Percentiles rank a stretch among this genome's conserved stretches.
Conservation (phyloP, 441 rosid genomes). For the Croton setiger region DNA sequence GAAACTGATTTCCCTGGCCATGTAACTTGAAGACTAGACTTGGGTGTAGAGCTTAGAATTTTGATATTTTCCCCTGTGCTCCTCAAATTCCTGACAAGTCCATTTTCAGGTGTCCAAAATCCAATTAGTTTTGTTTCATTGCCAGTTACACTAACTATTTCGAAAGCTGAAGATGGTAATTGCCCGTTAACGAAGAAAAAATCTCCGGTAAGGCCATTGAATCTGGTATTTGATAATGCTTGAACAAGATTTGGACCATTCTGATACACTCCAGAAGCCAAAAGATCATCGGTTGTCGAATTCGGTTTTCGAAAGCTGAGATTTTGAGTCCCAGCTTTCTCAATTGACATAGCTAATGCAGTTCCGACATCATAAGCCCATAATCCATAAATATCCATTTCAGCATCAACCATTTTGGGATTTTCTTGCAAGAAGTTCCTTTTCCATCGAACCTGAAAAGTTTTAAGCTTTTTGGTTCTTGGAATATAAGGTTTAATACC, state of each 20-base stretch:
- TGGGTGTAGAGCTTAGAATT: neutral
- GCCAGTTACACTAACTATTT: slow-evolving; percentile 48
- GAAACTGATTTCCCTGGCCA: slow-evolving; percentile 59
- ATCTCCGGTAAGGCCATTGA: slow-evolving; percentile 51
- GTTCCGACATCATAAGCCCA: slow-evolving; percentile 40
- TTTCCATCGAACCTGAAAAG: slow-evolving; percentile 41
- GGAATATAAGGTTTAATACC: slow-evolving; percentile 45
- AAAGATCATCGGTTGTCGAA: slow-evolving; percentile 36
- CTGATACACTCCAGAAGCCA: slow-evolving; percentile 37
- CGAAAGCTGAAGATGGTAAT: slow-evolving; percentile 30
- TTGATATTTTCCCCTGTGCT: slow-evolving; percentile 8
- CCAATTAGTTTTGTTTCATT: slow-evolving; percentile 35
- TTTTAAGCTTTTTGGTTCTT: slow-evolving; percentile 14
- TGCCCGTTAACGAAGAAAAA: slow-evolving; percentile 38
- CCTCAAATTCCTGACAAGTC: slow-evolving; percentile 20
- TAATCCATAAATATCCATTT: slow-evolving; percentile 34
- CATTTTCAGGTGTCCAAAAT: slow-evolving; percentile 42
- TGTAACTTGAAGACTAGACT: slow-evolving; percentile 31
- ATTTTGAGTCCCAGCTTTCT: slow-evolving; percentile 35
- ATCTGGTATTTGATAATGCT: slow-evolving; percentile 29
- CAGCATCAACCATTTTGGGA: slow-evolving; percentile 17
- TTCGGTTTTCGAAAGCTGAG: slow-evolving; percentile 20
- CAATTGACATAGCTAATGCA: slow-evolving; percentile 47
- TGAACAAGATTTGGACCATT: slow-evolving; percentile 43
- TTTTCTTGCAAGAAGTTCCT: slow-evolving; percentile 30